Evolutionary conservation across 73 alveolate species (phyloP).

Genomic region (Symbiodinium natans): DNA sequence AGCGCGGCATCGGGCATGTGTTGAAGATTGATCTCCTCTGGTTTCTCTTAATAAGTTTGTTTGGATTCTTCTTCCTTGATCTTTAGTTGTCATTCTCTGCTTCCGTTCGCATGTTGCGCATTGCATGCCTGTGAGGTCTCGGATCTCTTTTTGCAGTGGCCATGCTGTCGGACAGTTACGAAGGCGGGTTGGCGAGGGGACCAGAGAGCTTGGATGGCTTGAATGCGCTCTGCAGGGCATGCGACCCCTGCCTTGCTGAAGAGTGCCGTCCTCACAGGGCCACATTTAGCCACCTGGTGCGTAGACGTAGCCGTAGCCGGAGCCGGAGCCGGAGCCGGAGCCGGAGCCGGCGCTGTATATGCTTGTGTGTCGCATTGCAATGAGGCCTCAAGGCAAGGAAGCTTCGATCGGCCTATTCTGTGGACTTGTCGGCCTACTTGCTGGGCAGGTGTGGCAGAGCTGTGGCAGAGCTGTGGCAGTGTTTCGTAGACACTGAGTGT

Average conservation of each 20-base stretch:
- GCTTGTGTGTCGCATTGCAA: not conserved
- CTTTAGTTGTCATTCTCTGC: no score
- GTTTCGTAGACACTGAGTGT: no score
- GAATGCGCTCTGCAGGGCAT: not conserved
- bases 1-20: no score
- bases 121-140: not conserved
- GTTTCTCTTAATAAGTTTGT: no score
- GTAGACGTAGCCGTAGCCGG: no score
- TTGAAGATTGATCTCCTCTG: no score
- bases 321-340: no score
- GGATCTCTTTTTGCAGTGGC: constrained; percentile 41
- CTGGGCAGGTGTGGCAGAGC: constrained; percentile 1
- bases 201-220: no score
- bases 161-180: not conserved
- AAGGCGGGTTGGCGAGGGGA: not conserved
- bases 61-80: not conserved
- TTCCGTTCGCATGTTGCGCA: no score
- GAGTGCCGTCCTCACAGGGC: constrained; percentile 29
- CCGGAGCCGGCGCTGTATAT: no score
- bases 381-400: constrained; percentile 33
- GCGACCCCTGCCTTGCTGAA: constrained; percentile 37
- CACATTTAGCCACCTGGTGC: no score
- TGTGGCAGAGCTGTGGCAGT: no score
- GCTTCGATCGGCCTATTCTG: not conserved
- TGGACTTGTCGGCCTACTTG: constrained; percentile 8